These are phyloP conservation scores for Eucalyptus sp. DNA, from an alignment of 345 rosid species.

Conservation along the genomic window DNA sequence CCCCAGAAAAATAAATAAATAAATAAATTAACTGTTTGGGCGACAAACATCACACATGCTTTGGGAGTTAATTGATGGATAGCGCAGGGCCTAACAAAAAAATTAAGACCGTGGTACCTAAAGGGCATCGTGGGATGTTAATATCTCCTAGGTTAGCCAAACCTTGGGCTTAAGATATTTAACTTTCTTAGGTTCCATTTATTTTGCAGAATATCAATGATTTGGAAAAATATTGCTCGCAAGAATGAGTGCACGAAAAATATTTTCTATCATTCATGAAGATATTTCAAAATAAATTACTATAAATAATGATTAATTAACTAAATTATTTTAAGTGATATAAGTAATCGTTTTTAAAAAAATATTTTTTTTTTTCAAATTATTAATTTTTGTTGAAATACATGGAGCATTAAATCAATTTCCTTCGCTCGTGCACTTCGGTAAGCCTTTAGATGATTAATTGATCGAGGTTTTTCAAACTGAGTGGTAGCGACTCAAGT, in stretches of 20 bases:
- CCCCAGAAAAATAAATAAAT: rapidly evolving
- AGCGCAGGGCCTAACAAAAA: not conserved
- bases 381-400: not conserved
- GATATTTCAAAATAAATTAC: not conserved
- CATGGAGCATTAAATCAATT: not conserved
- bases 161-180: not conserved
- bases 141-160: not conserved
- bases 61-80: not conserved
- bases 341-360: not conserved
- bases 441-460: not conserved
- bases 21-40: not conserved
- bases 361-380: not conserved
- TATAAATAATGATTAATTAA: not conserved
- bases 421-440: not conserved
- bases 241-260: not conserved
- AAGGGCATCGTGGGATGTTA: not conserved
- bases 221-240: not conserved
- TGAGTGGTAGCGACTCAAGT: not conserved
- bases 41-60: not conserved
- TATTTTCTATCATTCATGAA: rapidly evolving
- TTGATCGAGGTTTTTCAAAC: not conserved
- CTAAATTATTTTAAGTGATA: not conserved
- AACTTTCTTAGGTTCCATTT: not conserved
- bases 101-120: not conserved
- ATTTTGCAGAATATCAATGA: rapidly evolving